phyloP scores from a whole-genome alignment of 495 filamentous ascomycete genomes.

The Aspergillus homomorphus region DNA sequence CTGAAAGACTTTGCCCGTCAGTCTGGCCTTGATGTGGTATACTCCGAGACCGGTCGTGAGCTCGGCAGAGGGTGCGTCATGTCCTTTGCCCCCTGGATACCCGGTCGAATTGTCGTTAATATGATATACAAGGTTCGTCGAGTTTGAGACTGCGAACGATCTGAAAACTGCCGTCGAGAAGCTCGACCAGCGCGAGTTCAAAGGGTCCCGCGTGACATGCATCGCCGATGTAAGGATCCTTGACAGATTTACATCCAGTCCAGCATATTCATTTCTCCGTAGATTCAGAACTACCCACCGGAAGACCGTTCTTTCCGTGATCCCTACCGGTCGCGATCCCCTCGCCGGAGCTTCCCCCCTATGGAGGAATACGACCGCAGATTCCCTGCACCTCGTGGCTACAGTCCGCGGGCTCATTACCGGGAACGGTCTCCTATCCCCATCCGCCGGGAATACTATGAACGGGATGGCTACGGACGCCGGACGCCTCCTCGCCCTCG shows the following conservation, averaged over 20 bases:
- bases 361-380: constrained; percentile 75
- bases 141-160: constrained; percentile 91
- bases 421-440: constrained; percentile 76
- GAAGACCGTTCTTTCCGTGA: constrained; percentile 69
- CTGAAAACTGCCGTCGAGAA: constrained; percentile 89
- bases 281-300: constrained; percentile 48
- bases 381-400: constrained; percentile 70
- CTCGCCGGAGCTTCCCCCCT: constrained; percentile 64
- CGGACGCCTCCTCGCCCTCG: constrained; percentile 66
- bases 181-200: constrained; percentile 87
- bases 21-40: constrained; percentile 95
- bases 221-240: constrained; percentile 70
- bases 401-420: constrained; percentile 81
- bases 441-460: constrained; percentile 80
- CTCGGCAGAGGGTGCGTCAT: constrained; percentile 84
- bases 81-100: constrained; percentile 9
- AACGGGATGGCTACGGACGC: constrained; percentile 67
- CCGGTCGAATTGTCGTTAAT: constrained; percentile 26
- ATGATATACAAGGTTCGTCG: constrained; percentile 72
- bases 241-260: constrained; percentile 30
- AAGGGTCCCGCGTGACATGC: constrained; percentile 78
- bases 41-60: constrained; percentile 92
- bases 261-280: constrained; percentile 9
- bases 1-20: constrained; percentile 99
- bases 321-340: constrained; percentile 73